A percentile compares a stretch with the other conserved stretches of the same genome.
These are phyloP conservation scores for Pseudopediastrum boryanum DNA, from an alignment of 139 green algal species.

Conservation along the genomic window DNA sequence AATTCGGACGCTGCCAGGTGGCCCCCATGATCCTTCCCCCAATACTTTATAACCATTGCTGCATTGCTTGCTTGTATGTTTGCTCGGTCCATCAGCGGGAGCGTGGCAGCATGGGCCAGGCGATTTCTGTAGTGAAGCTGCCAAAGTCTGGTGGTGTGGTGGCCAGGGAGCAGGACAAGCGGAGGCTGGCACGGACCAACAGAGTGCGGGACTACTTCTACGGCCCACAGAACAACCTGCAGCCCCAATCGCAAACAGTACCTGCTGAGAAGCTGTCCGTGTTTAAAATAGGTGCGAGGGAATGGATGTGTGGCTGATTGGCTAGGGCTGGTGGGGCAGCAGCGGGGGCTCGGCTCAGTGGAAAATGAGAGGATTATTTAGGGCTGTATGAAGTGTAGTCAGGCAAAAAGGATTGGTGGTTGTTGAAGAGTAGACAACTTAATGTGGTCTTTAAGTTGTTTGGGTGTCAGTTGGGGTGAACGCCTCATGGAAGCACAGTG, in stretches of 20 bases:
- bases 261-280: conserved; percentile 69
- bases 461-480: no score
- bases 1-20: no score
- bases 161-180: conserved; percentile 58
- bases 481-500: no score
- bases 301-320: neutral
- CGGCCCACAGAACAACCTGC: conserved; percentile 55
- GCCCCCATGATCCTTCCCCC: no score
- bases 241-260: conserved; percentile 54
- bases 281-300: conserved; percentile 66
- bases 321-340: neutral
- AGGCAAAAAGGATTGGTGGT: no score
- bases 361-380: no score
- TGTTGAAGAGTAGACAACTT: neutral
- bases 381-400: no score
- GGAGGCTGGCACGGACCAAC: conserved; percentile 55
- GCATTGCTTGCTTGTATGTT: neutral
- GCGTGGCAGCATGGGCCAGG: conserved; percentile 19
- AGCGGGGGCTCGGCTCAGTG: no score
- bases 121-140: conserved; percentile 69
- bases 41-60: no score
- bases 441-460: neutral
- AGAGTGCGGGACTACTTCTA: conserved; percentile 94
- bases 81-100: neutral
- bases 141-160: conserved; percentile 86